Evolutionary conservation across 2,329 filamentous ascomycete species (phyloP).

Genomic region (Aureobasidium namibiae): DNA sequence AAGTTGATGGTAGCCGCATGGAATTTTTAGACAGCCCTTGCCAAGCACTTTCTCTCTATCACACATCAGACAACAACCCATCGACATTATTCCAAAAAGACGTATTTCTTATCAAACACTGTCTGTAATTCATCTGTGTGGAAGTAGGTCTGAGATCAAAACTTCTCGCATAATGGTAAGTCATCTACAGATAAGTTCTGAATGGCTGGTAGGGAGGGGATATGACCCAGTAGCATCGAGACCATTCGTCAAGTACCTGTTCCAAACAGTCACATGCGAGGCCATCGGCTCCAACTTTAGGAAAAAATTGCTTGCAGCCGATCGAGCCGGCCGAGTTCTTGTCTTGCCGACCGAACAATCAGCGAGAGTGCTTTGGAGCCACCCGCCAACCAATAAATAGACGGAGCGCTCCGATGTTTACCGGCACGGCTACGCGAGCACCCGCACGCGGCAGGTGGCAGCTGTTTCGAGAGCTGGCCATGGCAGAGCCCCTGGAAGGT

Average conservation of each 20-base stretch:
- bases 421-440: not conserved
- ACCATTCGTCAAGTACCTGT: not conserved
- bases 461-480: not conserved
- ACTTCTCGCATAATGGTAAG: not conserved
- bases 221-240: not conserved
- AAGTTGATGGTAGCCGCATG: not conserved
- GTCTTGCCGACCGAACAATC: conserved; percentile 6
- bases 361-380: not conserved
- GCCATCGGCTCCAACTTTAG: conserved; percentile 1
- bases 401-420: not conserved
- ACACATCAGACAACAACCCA: no score
- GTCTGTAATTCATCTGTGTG: no score
- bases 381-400: not conserved
- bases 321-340: conserved; percentile 4
- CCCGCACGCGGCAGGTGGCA: not conserved
- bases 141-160: no score
- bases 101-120: no score
- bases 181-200: not conserved
- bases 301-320: conserved; percentile 1
- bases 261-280: not conserved
- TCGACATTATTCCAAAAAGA: no score
- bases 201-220: not conserved
- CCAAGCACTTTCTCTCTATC: not conserved
- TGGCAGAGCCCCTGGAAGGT: not conserved
- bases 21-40: not conserved